phyloP scores from a whole-genome alignment of 2,329 filamentous ascomycete species.

The Alternaria ethzedia region DNA sequence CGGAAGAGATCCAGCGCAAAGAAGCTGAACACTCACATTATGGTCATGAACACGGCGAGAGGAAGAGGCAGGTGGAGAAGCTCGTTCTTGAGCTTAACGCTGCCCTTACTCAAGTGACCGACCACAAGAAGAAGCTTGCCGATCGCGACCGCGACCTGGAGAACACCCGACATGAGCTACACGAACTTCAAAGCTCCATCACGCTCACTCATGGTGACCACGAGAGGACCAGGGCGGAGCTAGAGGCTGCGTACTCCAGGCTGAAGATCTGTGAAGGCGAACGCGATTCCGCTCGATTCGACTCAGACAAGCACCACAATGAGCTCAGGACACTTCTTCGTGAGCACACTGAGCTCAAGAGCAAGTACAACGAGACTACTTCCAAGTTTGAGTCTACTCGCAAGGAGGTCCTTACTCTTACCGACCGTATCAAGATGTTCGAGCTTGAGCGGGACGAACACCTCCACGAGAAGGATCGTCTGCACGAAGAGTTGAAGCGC shows the following conservation, averaged over 20 bases:
- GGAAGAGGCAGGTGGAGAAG: constrained; percentile 31
- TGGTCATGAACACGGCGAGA: constrained; percentile 26
- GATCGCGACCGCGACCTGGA: constrained; percentile 30
- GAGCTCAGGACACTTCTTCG: constrained; percentile 28
- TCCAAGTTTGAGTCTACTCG: constrained; percentile 29
- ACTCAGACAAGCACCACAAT: constrained; percentile 29
- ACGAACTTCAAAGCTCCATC: constrained; percentile 17
- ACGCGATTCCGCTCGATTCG: constrained; percentile 25
- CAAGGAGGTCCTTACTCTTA: constrained; percentile 27
- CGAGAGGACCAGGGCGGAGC: constrained; percentile 25
- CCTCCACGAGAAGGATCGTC: constrained; percentile 31
- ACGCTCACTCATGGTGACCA: constrained; percentile 17
- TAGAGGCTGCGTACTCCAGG: constrained; percentile 22
- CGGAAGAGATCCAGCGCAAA: constrained; percentile 31
- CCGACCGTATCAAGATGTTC: constrained; percentile 30
- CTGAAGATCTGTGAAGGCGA: constrained; percentile 27
- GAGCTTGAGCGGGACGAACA: constrained; percentile 32
- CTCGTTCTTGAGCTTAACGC: constrained; percentile 29
- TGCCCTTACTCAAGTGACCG: constrained; percentile 24
- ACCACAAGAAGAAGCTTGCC: constrained; percentile 32
- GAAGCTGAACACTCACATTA: constrained; percentile 30
- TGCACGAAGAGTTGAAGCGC: constrained; percentile 33
- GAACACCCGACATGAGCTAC: constrained; percentile 21
- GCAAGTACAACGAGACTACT: constrained; percentile 23
- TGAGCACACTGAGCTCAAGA: constrained; percentile 34